Evolutionary conservation across 768 basidiomycete genomes (phyloP).

Genomic region (Macrolepiota fuliginosa): DNA sequence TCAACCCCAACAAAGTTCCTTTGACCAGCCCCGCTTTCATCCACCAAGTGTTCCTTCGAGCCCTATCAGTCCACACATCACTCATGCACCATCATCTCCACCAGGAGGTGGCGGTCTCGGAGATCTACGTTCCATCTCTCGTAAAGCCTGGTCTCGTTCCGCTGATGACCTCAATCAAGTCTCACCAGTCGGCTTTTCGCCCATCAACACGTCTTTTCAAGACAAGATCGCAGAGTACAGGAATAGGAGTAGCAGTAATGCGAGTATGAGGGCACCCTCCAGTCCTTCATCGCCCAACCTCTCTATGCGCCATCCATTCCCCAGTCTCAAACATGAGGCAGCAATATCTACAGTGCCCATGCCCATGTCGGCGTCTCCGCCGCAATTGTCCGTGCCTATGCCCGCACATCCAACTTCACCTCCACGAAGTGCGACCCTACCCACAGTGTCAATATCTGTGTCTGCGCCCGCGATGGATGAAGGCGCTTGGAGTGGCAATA

Average conservation of each 20-base stretch:
- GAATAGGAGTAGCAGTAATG: slow-evolving; percentile 53
- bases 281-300: slow-evolving; percentile 32
- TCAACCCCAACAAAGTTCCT: slow-evolving; percentile 38
- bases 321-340: slow-evolving; percentile 31
- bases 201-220: slow-evolving; percentile 51
- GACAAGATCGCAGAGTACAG: slow-evolving; percentile 68
- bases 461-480: slow-evolving; percentile 42
- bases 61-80: slow-evolving; percentile 22
- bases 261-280: slow-evolving; percentile 38
- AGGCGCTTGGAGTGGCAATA: not conserved
- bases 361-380: too few species aligned
- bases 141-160: slow-evolving; percentile 76
- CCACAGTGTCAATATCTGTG: slow-evolving; percentile 45
- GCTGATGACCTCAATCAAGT: slow-evolving; percentile 74
- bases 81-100: slow-evolving; percentile 16
- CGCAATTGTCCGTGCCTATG: slow-evolving; percentile 6
- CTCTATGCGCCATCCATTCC: slow-evolving; percentile 40
- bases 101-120: slow-evolving; percentile 43
- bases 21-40: slow-evolving; percentile 34
- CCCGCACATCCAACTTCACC: slow-evolving; percentile 9
- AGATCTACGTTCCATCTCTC: slow-evolving; percentile 67
- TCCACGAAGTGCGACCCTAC: slow-evolving; percentile 32
- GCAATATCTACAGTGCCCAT: slow-evolving; percentile 20
- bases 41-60: slow-evolving; percentile 39
- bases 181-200: slow-evolving; percentile 30